Base-by-base conservation (phyloP, 2,329 filamentous ascomycete genomes). In the Chaetomiaceae sp. region DNA sequence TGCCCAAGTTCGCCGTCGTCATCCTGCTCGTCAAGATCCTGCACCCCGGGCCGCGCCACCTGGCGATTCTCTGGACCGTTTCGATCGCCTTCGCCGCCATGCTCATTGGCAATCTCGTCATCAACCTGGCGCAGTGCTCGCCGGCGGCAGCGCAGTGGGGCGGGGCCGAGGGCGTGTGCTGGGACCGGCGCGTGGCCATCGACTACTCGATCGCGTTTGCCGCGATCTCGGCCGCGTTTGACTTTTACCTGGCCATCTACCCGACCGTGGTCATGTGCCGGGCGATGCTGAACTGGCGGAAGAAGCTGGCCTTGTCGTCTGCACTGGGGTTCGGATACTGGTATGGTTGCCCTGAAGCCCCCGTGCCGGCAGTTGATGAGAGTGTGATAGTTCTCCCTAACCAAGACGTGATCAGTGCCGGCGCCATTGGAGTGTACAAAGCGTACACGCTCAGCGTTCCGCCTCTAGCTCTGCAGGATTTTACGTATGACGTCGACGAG, bases 1-100 rank as follows among this genome's bases (percentile, higher is more conserved):
- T 34, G 4, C 45, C 45, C 45, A 48, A 48, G 20, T 48, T 48
- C 16, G 34, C 45, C 34, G 45, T 41, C 25, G 23, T 41, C 16
- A 40, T 48, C 14, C 45, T 48, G 16, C 25, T 48, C 37, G 12
- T 7, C 13, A n/a, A 48, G 6, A 23, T 48, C 35, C 45, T 48
- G 25, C 12, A 21, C 37, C 45, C 45, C n/a, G 25, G 19, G 5
- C 45, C 4, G 3, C 12, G 13, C 12, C 45, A 48, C 16, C 2
- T 16, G 17, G 14, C 13, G 1, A 17, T 21, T 19, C n/a, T 48
- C 27, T 48, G 45, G 45, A 13, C 16, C 25, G 5, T 48, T 13
- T 21, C 37, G 17, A 3, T 27, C 4, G n/a, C 21, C 6, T 30
- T 13, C 8, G 5, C 20, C 14, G 3, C 17, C 35, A 12, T 48